Percentiles rank a stretch among this genome's conserved stretches.
Evolutionary conservation across 1,284 basidiomycete genomes (phyloP).

Genomic region (Phaffia rhodozyma): DNA sequence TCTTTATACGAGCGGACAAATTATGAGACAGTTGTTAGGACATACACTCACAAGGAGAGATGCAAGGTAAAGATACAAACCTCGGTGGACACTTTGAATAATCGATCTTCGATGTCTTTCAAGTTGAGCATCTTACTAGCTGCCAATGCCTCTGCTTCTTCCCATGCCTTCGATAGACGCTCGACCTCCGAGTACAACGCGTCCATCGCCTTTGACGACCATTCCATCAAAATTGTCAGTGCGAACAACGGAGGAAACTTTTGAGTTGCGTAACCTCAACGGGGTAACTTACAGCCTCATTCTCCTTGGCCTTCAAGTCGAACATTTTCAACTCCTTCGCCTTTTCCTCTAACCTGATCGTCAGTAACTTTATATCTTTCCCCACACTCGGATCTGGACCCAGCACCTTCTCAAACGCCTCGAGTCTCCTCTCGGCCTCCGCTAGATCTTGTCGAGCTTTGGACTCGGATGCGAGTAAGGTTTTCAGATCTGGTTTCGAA

Average conservation of each 20-base stretch:
- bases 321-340: slow-evolving; percentile 51
- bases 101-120: slow-evolving; percentile 53
- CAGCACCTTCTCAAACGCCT: slow-evolving; percentile 50
- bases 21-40: neutral
- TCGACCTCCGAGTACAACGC: slow-evolving; percentile 77
- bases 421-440: slow-evolving; percentile 38
- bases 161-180: slow-evolving; percentile 74
- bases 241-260: neutral
- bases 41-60: neutral
- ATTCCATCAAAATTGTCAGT: slow-evolving; percentile 5
- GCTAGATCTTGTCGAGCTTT: slow-evolving; percentile 45
- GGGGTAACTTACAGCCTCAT: slow-evolving; percentile 35
- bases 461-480: slow-evolving; percentile 44
- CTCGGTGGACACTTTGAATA: slow-evolving; percentile 33
- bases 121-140: slow-evolving; percentile 77
- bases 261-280: neutral
- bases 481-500: slow-evolving; percentile 32
- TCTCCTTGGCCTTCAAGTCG: slow-evolving; percentile 37
- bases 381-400: slow-evolving; percentile 43
- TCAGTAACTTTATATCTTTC: slow-evolving; percentile 43
- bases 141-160: slow-evolving; percentile 67
- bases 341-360: slow-evolving; percentile 48
- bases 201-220: slow-evolving; percentile 48
- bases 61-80: slow-evolving; percentile 19
- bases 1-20: slow-evolving; percentile 36